Base-by-base conservation (phyloP, 805 yeast genomes). In the Lachancea lanzarotensis region DNA sequence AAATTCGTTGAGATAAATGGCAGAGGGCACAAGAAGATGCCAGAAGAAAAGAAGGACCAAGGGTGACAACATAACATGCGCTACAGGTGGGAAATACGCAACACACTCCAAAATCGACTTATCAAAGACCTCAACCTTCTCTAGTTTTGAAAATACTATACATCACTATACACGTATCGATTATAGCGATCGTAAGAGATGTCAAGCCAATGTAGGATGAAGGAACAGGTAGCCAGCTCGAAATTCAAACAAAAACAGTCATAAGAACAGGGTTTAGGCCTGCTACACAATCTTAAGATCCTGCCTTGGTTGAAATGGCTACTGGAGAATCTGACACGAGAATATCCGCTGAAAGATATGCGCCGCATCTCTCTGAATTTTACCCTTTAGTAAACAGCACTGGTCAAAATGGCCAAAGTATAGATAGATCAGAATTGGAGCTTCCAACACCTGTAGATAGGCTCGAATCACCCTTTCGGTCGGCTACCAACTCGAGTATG, bases 331-430 rank as follows among this genome's bases (percentile, higher is more conserved):
- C 19, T 22, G 31, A 38, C 20, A 20, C 27, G 12, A 29, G 49
- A 22, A 49, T 47, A 19, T 45, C 58, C 18, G 56, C 60, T 6
- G 58, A 51, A 30, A 48, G 64, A 33, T 57, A 54, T 45, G 70
- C 72, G 9, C 65, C 79, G 25, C 86, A 80, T 58, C 61, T 80
- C 32, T 71, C 82, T 2, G 86, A 80, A 58, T 80, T 80, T 57
- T 75, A 75, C 53, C 68, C 79, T 2, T 73, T 71, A 49, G 74
- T 78, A 46, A 71, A 73, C 49, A 67, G 64, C 31, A 13, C 43
- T 15, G 16, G 35, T 7, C 40, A 32, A 25, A 27, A 32, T 17
- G 39, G 9, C 8, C 35, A 25, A 35, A 18, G 31, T 11, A 16
- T 32, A 12, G 17, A 38, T 15, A 25, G 33, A 17, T 12, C 29